Base-by-base conservation (phyloP, 2,329 filamentous ascomycete species). In the Trichoderma semiorbis region DNA sequence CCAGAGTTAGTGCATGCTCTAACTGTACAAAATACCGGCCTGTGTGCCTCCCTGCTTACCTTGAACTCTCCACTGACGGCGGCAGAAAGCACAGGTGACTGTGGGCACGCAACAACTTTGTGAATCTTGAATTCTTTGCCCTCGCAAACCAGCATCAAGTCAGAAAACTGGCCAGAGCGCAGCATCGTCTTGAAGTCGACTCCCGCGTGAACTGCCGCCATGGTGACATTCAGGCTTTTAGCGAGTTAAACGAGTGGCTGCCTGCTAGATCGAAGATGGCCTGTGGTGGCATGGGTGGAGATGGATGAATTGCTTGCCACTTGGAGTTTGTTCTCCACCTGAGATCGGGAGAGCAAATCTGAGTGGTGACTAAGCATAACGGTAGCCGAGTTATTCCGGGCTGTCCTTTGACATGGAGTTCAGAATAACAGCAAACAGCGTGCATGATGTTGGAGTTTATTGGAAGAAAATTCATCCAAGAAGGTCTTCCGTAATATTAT, bases 81-180 rank as follows among this genome's bases (percentile, higher is more conserved):
- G 1, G 73, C 71, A 1, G 62, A 63, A 32, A 78, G 30, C 3
- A 75, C 71, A 0, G 74, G 47, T 4, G 76, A 78, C 21, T 77
- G 76, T 0, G 68, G 24, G n/a, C 75, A 77, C 18, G n/a, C 64
- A 11, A 78, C 62, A 1, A 68, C 36, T 24, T 75, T 77, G 60
- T 78, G 76, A 1, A 78, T 69, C 4, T 71, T 72, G 50, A 77
- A 77, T 14, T 74, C 34, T 4, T 67, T 58, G 3, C 67, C 75
- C 3, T 72, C 21, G n/a, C 76, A 78, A 2, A 60, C 21, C 4
- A 78, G 43, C 1, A 30, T 75, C 28, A 76, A n/a, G 36, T 78
- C 76, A 7, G 74, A 75, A 63, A 72, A 77, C 7, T 73, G 53
- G 0, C 73, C 76, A 0, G 74, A 73, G 3, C 28, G 36, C 70